These are phyloP conservation scores for Solanum phureja DNA, from an alignment of 257 asterid genomes.

Conservation along the genomic window DNA sequence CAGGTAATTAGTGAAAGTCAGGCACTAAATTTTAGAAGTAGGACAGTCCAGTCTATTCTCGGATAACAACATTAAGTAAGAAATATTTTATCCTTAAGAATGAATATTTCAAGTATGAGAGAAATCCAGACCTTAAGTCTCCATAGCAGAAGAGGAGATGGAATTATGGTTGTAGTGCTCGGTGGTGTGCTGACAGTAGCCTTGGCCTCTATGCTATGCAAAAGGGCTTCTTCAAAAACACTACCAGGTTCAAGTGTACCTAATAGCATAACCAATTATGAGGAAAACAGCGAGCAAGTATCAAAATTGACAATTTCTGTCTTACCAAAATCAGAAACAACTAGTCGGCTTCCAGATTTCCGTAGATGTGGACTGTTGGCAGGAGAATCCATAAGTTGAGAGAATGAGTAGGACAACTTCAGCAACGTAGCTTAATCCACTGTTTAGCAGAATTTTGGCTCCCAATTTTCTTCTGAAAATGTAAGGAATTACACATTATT, in stretches of 20 bases:
- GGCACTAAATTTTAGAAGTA: neutral
- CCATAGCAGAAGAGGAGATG: conserved; percentile 80
- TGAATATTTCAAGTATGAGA: neutral
- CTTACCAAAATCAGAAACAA: conserved; percentile 76
- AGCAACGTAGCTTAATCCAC: too few species aligned
- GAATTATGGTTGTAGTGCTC: conserved; percentile 49
- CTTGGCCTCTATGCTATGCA: conserved; percentile 31
- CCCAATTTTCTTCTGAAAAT: neutral
- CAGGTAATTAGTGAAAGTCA: neutral
- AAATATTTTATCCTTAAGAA: neutral
- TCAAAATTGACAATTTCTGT: neutral
- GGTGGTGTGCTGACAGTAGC: conserved; percentile 24
- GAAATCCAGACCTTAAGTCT: conserved; percentile 66
- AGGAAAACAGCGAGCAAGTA: neutral
- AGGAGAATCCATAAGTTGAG: conserved; percentile 50
- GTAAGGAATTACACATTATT: neutral
- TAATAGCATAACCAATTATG: neutral
- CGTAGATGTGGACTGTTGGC: conserved; percentile 69
- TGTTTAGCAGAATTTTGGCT: neutral
- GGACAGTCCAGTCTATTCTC: neutral
- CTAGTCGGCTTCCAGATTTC: conserved; percentile 83
- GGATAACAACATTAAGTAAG: neutral
- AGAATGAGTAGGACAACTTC: conserved; percentile 9
- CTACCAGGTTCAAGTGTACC: conserved; percentile 42
- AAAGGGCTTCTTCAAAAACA: conserved; percentile 44